Evolutionary conservation across 2,329 filamentous ascomycete species (phyloP), one percentile per base, ranked within the genome.

Genomic region (Cytospora chrysosperma): DNA sequence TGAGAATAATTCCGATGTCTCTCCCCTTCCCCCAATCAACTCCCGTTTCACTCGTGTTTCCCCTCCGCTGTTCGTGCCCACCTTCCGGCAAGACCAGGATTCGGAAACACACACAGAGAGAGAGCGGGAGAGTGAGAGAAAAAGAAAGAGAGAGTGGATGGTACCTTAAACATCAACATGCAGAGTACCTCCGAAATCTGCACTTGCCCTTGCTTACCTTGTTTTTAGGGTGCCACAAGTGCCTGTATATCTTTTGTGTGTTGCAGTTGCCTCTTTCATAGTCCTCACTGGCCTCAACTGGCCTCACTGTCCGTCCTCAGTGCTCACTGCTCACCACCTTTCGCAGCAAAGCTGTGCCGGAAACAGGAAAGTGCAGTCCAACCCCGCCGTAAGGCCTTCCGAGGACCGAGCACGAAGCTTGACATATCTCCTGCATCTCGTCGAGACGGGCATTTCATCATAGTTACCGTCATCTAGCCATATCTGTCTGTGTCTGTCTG

Each of bases 31-130:
- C 52, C 57, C 57, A 59, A 53, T 53, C 57, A 28, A 21, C 28
- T 53, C 19, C 32, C 12, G 24, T 32, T 19, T 27, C 30, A 40
- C 58, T 51, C 24, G 43, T n/a, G 17, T 43, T 21, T 59, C 24
- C 57, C 47, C 30, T 40, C 56, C 32, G 47, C n/a, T 37, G 56
- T 30, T 59, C 47, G 56, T 30, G 50, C 53, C 49, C 47, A 43
- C 50, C 34, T 60, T 50, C 58, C 57, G 58, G 27, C 10, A 32
- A 27, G 27, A 49, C 49, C 5, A n/a, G 37, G 58, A 24, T 4
- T 21, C 9, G 13, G n/a, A 17, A 13, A 54, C 3, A 10, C 28
- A 30, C 28, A 37, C 21, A 27, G 50, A 37, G 43, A 60, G 32
- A 34, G 54, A 30, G 5, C 50, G 37, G n/a, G n/a, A 24, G n/a